phyloP scores from a whole-genome alignment of 345 rosid genomes.

The Citrus sinensis region DNA sequence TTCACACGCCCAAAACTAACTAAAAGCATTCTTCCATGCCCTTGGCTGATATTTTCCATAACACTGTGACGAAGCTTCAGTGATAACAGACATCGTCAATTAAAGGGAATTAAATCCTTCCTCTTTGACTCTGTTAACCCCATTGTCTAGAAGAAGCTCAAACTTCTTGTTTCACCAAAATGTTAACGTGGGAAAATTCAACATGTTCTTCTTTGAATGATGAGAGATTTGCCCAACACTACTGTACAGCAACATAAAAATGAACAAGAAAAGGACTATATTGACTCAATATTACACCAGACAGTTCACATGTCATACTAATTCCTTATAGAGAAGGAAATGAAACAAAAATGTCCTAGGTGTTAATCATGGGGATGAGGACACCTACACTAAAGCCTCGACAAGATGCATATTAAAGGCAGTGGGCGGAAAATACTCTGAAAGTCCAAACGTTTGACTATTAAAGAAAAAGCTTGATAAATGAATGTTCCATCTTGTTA shows the following conservation, averaged over 20 bases:
- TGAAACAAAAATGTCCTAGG: background rate
- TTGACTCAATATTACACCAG: background rate
- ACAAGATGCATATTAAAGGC: background rate
- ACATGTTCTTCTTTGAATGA: background rate
- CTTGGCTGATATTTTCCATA: background rate
- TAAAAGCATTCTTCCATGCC: background rate
- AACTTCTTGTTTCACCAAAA: background rate
- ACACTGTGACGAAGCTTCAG: background rate
- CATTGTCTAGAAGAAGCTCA: background rate
- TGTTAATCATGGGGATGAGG: background rate
- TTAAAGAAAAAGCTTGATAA: background rate
- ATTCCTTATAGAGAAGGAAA: background rate
- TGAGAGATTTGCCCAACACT: background rate
- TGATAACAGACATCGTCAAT: background rate
- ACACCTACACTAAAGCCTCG: background rate
- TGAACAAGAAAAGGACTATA: background rate
- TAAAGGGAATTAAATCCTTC: background rate
- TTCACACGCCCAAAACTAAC: background rate
- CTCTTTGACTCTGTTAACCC: background rate
- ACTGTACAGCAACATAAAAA: background rate
- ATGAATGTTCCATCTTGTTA: background rate
- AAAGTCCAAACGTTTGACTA: background rate
- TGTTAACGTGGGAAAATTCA: background rate
- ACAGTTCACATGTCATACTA: background rate
- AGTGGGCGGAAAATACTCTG: background rate